Conservation (phyloP, 441 rosid genomes). For the Hypseocharis bilobata region DNA sequence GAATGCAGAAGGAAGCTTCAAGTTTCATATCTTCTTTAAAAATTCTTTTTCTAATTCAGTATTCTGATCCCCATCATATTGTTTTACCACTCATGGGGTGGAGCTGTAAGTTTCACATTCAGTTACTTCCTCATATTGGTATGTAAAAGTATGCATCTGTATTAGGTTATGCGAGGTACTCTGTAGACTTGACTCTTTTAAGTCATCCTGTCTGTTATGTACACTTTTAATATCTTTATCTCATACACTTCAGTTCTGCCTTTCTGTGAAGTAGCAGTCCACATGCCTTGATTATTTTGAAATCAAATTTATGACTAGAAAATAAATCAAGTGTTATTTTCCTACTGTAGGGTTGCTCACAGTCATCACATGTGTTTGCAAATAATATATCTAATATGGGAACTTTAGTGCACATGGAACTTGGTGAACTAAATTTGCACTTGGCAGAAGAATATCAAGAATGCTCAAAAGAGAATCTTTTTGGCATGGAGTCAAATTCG, state of each 20-base stretch:
- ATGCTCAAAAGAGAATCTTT: slow-evolving; percentile 71
- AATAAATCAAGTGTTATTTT: slow-evolving; percentile 20
- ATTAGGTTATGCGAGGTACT: not conserved
- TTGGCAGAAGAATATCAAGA: slow-evolving; percentile 91
- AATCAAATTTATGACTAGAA: slow-evolving; percentile 6
- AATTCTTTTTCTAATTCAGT: not conserved
- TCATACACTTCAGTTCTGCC: not conserved
- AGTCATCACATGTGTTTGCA: slow-evolving; percentile 88
- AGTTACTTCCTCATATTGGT: not conserved
- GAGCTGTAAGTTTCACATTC: not conserved
- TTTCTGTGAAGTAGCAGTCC: not conserved
- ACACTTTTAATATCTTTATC: not conserved
- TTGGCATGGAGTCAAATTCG: slow-evolving; percentile 80
- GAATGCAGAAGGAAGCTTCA: not conserved
- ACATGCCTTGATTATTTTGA: not conserved
- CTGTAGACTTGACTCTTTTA: not conserved
- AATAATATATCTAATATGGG: slow-evolving; percentile 77
- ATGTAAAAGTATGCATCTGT: not conserved
- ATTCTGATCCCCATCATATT: not conserved
- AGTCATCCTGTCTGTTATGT: not conserved
- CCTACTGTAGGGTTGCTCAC: slow-evolving; percentile 69
- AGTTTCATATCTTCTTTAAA: not conserved
- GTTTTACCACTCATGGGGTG: not conserved
- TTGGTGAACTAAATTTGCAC: slow-evolving; percentile 90
- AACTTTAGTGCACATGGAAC: slow-evolving; percentile 76